A percentile compares a stretch with the other conserved stretches of the same genome.
phyloP scores from a whole-genome alignment of 805 yeast genomes.

The Yarrowia deformans region DNA sequence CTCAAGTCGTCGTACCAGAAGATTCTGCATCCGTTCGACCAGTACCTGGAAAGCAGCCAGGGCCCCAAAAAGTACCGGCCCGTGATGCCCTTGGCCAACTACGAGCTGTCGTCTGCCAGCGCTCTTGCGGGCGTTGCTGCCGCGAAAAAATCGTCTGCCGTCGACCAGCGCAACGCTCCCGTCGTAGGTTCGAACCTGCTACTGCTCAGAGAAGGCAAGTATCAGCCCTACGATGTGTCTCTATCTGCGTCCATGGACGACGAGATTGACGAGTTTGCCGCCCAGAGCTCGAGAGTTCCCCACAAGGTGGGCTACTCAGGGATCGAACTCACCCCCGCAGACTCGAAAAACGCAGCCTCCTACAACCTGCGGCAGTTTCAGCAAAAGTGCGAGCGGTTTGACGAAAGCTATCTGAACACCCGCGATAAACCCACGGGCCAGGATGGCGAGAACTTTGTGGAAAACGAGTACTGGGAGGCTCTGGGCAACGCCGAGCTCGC shows the following conservation, averaged over 20 bases:
- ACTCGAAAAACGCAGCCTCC: conserved; percentile 57
- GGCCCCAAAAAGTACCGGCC: conserved; percentile 32
- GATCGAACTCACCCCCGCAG: conserved; percentile 40
- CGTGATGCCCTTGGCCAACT: conserved; percentile 33
- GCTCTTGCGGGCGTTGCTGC: background rate
- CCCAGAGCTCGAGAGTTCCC: background rate
- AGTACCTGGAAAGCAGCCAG: conserved; percentile 39
- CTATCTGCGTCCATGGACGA: background rate
- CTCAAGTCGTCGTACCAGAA: conserved; percentile 65
- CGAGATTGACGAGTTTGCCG: conserved; percentile 23
- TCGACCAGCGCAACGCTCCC: conserved; percentile 8
- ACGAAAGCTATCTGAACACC: conserved; percentile 42
- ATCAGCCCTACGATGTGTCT: conserved; percentile 6
- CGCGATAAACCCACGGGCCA: conserved; percentile 10
- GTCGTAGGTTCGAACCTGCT: conserved; percentile 12
- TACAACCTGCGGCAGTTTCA: conserved; percentile 65
- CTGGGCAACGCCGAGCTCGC: conserved; percentile 53
- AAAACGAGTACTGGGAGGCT: conserved; percentile 72
- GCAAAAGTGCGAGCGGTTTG: conserved; percentile 60
- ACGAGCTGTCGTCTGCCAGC: background rate
- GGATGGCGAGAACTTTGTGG: conserved; percentile 55
- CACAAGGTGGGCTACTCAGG: conserved; percentile 37
- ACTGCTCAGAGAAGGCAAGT: conserved; percentile 22
- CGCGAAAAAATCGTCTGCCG: background rate
- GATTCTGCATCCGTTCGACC: conserved; percentile 49